These are phyloP conservation scores for Penicillium subrubescens DNA, from an alignment of 495 filamentous ascomycete species.

Conservation along the genomic window DNA sequence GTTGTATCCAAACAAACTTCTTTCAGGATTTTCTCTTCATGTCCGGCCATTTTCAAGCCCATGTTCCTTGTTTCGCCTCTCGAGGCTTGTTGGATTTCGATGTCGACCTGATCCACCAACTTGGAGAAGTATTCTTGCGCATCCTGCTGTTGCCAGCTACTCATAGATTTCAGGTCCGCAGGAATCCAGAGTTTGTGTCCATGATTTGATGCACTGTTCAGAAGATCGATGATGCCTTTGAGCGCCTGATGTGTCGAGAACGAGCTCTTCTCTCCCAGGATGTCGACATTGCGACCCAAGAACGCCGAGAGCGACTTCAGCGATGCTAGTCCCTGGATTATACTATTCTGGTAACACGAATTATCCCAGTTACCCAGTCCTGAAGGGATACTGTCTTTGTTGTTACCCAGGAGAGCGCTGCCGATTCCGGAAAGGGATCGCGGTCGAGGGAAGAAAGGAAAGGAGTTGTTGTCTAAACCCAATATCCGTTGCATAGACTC, in stretches of 20 bases:
- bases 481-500: slow-evolving; percentile 68
- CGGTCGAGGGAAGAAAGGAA: slow-evolving; percentile 50
- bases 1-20: slow-evolving; percentile 10
- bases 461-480: slow-evolving; percentile 60
- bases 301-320: slow-evolving; percentile 62
- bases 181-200: slow-evolving; percentile 79
- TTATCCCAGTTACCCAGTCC: slow-evolving; percentile 92
- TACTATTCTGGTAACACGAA: slow-evolving; percentile 97
- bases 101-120: slow-evolving; percentile 82
- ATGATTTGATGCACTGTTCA: slow-evolving; percentile 68
- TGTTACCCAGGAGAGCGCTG: slow-evolving; percentile 39
- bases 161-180: slow-evolving; percentile 77
- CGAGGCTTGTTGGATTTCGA: slow-evolving; percentile 61
- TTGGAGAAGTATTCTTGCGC: slow-evolving; percentile 97
- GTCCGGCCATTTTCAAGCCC: slow-evolving; percentile 47
- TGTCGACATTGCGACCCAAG: slow-evolving; percentile 49
- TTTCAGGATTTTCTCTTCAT: slow-evolving; percentile 42
- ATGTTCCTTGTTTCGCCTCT: slow-evolving; percentile 42
- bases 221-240: slow-evolving; percentile 60
- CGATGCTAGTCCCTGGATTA: slow-evolving; percentile 83
- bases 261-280: slow-evolving; percentile 35
- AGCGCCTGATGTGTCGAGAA: slow-evolving; percentile 59
- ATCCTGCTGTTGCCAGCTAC: slow-evolving; percentile 94
- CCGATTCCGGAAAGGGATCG: slow-evolving; percentile 46
- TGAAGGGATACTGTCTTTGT: slow-evolving; percentile 54